These are phyloP conservation scores for Aspergillus phoenicis DNA, from an alignment of 2,329 filamentous ascomycete genomes.

Conservation along the genomic window DNA sequence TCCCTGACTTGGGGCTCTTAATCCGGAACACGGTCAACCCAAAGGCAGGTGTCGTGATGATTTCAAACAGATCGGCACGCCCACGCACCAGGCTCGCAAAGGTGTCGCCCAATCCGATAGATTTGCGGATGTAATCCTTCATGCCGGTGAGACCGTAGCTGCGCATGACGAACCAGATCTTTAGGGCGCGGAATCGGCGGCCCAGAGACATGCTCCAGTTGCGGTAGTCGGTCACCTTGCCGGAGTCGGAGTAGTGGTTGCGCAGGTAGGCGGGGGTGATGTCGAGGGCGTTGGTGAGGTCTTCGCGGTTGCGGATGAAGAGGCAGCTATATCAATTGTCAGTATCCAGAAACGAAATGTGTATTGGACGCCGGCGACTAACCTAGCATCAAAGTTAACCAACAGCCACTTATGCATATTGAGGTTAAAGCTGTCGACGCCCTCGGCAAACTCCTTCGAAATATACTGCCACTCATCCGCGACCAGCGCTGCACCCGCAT, in stretches of 20 bases:
- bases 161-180: constrained; percentile 93
- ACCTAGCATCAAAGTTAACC: constrained; percentile 78
- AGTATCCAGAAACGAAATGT: not conserved
- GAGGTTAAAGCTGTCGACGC: constrained; percentile 86
- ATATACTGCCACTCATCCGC: constrained; percentile 78
- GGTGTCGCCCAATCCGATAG: constrained; percentile 68
- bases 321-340: constrained; percentile 61
- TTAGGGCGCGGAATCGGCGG: constrained; percentile 81
- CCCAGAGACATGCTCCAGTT: constrained; percentile 98
- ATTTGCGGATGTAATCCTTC: constrained; percentile 70
- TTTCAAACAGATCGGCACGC: constrained; percentile 70
- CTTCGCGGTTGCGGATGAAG: constrained; percentile 72
- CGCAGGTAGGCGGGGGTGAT: constrained; percentile 80
- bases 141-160: constrained; percentile 78
- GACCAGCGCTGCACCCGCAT: constrained; percentile 82
- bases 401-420: constrained; percentile 99
- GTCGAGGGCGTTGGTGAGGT: constrained; percentile 77
- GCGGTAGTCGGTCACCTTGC: constrained; percentile 88
- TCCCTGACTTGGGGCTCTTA: constrained; percentile 42
- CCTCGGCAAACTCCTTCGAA: constrained; percentile 57
- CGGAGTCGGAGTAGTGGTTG: constrained; percentile 77
- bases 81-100: constrained; percentile 65
- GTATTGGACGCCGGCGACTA: too few species aligned
- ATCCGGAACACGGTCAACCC: constrained; percentile 77
- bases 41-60: constrained; percentile 74